Conservation (phyloP, 257 asterid genomes). For the Penstemon barbatus region DNA sequence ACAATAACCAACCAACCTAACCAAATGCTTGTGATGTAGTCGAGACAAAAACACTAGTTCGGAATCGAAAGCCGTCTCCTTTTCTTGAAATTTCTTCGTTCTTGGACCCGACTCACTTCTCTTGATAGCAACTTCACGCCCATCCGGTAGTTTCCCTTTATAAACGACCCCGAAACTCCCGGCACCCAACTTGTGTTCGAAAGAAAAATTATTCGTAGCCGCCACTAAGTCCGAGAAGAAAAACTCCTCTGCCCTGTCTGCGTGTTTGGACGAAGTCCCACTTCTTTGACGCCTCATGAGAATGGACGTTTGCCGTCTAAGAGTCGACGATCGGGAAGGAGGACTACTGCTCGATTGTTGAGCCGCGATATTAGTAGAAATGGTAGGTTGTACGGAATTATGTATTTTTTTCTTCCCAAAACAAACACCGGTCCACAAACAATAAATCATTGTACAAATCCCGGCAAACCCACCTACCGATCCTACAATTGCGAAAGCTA, state of each 20-base stretch:
- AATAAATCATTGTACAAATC: constrained; percentile 53
- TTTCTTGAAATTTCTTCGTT: constrained; percentile 70
- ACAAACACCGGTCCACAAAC: constrained; percentile 67
- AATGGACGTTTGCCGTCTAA: constrained; percentile 75
- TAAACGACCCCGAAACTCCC: constrained; percentile 89
- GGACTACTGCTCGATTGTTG: constrained; percentile 55
- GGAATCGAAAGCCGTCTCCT: constrained; percentile 82
- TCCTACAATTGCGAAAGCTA: constrained; percentile 69
- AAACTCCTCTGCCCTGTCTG: constrained; percentile 78
- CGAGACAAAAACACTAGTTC: constrained; percentile 77
- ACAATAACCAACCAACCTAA: constrained; percentile 70
- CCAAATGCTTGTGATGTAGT: constrained; percentile 91
- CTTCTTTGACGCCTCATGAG: constrained; percentile 86
- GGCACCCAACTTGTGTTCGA: constrained; percentile 76
- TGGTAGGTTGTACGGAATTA: constrained; percentile 83
- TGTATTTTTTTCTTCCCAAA: constrained; percentile 82
- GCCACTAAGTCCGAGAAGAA: constrained; percentile 54
- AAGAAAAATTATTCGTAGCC: constrained; percentile 63
- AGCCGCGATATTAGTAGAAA: constrained; percentile 35
- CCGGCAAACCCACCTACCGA: constrained; percentile 75
- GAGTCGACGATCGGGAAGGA: constrained; percentile 71
- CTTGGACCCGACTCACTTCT: constrained; percentile 66
- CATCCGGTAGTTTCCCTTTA: constrained; percentile 62
- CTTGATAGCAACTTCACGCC: constrained; percentile 82
- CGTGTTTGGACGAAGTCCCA: constrained; percentile 71